phyloP scores from a whole-genome alignment of 768 basidiomycete genomes.

The Panaeolus cyanescens region DNA sequence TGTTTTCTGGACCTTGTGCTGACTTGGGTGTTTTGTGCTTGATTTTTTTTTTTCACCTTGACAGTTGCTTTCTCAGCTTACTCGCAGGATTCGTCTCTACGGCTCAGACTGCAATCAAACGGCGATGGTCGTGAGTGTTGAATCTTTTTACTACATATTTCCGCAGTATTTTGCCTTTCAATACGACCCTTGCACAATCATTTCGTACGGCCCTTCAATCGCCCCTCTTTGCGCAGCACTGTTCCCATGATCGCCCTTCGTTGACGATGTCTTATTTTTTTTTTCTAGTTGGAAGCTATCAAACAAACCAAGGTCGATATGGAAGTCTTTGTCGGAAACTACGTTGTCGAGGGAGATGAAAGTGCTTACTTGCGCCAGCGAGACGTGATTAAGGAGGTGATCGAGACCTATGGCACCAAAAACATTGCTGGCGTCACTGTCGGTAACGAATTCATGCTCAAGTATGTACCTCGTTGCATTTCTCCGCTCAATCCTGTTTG shows the following conservation, averaged over 20 bases:
- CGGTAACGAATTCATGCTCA: slow-evolving; percentile 90
- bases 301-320: slow-evolving; percentile 85
- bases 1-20: background rate
- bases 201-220: background rate
- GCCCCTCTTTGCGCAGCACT: background rate
- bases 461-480: slow-evolving; percentile 41
- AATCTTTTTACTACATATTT: background rate
- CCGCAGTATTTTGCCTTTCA: background rate
- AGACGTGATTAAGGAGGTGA: slow-evolving; percentile 60
- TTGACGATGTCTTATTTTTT: slow-evolving; percentile 6
- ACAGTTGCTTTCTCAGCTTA: slow-evolving; percentile 84
- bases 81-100: slow-evolving; percentile 77
- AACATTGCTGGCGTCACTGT: slow-evolving; percentile 84
- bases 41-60: background rate
- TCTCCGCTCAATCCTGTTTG: background rate
- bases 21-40: slow-evolving; percentile 1
- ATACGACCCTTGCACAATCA: background rate
- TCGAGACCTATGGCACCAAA: slow-evolving; percentile 76
- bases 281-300: slow-evolving; percentile 77
- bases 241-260: background rate
- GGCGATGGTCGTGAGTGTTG: slow-evolving; percentile 61
- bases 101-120: slow-evolving; percentile 87
- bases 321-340: slow-evolving; percentile 76
- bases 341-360: slow-evolving; percentile 57
- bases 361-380: slow-evolving; percentile 73